phyloP scores from a whole-genome alignment of 2,329 filamentous ascomycete genomes.

The Arachnopeziza araneosa region DNA sequence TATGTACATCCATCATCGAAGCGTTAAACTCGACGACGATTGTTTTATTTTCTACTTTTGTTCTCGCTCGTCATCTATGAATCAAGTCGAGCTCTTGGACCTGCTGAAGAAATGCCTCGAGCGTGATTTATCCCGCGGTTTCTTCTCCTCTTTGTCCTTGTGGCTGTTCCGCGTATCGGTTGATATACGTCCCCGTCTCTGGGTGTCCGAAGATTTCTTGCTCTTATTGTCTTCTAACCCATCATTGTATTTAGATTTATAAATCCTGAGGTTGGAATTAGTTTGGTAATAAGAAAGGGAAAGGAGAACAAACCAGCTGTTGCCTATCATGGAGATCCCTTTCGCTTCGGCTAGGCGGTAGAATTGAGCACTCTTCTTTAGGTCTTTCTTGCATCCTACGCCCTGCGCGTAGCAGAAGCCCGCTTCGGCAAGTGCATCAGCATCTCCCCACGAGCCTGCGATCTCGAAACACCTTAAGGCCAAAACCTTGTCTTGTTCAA shows the following conservation, averaged over 20 bases:
- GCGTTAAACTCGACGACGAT: background rate
- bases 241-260: slow-evolving; percentile 89
- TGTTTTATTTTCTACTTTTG: background rate
- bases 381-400: slow-evolving; percentile 88
- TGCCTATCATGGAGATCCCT: slow-evolving; percentile 95
- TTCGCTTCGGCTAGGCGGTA: slow-evolving; percentile 88
- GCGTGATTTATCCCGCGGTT: slow-evolving; percentile 17
- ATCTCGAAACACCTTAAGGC: slow-evolving; percentile 95
- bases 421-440: slow-evolving; percentile 87
- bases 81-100: background rate
- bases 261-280: slow-evolving; percentile 62
- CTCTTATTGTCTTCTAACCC: slow-evolving; percentile 35
- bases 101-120: slow-evolving; percentile 2
- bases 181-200: background rate
- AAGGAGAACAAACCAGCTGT: slow-evolving; percentile 76
- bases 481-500: slow-evolving; percentile 82
- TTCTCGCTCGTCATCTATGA: background rate
- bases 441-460: slow-evolving; percentile 90
- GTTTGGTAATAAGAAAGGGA: background rate
- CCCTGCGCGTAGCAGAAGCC: slow-evolving; percentile 96
- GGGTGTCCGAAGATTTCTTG: slow-evolving; percentile 15
- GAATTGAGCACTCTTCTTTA: slow-evolving; percentile 88
- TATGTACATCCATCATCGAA: background rate
- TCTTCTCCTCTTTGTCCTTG: slow-evolving; percentile 2
- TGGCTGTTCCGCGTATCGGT: background rate